Base-by-base conservation (phyloP, 1,284 basidiomycete genomes). In the Cystobasidium sp. region DNA sequence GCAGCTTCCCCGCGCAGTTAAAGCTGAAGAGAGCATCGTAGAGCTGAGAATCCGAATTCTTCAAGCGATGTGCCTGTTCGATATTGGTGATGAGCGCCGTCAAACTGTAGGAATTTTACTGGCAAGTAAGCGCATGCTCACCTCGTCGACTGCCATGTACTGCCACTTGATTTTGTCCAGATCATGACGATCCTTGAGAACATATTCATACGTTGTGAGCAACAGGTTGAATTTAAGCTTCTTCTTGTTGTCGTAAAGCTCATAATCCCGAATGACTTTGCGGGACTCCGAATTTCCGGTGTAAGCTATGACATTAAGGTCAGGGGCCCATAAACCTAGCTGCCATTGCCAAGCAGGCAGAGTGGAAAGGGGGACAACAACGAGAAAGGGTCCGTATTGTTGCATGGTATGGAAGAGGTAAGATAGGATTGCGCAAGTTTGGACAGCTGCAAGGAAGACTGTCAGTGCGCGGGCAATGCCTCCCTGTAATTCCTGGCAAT, bases 281-380 rank as follows among this genome's bases (percentile, higher is more conserved):
- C 97, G 91, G 7, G 93, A 91, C 2, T 88, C 83, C 0, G 92
- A 91, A 47, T 91, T 94, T 66, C 97, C 97, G 78, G 94, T 96
- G 84, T 99, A 99, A 47, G 93, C 92, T 82, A 99, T 92, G 75
- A 97, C 93, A 83, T 98, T 98, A 81, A 99, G 86, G 76, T 96
- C 95, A 5, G 97, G 96, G 1, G 95, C 93, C 97, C 97, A 99
- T 31, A 89, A 87, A 56, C 89, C 88, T 83, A 99, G 97, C 82
- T 99, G 95, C 78, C 88, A 89, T 83, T 97, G 94, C 97, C 97
- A 99, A 18, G 97, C 94, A 1, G 94, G 94, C 79, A 99, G 94
- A 6, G 97, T 99, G 6, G 95, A 99, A 4, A 99, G 87, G 1
- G 97, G 97, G 16, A 99, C 97, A 78, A 99, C 96, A 77, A 99